Evolutionary conservation across 805 yeast species (phyloP), one percentile per base, ranked within the genome.

Genomic region (Priceomyces haplophilus): DNA sequence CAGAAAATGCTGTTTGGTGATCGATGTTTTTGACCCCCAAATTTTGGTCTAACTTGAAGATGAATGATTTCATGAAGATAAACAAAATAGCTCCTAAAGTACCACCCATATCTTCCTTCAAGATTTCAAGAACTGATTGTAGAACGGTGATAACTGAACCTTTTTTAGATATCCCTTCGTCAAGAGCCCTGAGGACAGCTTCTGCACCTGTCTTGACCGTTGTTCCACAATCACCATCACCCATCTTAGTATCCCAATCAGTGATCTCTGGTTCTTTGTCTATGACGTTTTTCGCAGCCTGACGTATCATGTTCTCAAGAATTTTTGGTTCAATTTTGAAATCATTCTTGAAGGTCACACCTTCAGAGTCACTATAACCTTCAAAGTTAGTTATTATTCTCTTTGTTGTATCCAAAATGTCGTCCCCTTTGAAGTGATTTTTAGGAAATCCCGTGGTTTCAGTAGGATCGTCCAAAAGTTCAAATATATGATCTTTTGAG

Each of bases 221-320:
- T 43, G 64, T 62, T 27, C 73, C 72, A 52, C 73, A 67, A 41
- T 67, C 73, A 11, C 73, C 73, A 46, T 67, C 73, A n/a, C 73
- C 72, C 64, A 65, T 62, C 44, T 61, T 57, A 18, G 73, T 67
- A 45, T 67, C 73, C 68, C 69, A 67, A 18, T 57, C 58, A 13
- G 73, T 67, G 40, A 67, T 51, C 15, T 61, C 63, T 2, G 69
- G 68, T 42, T 66, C 70, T 33, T 47, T 59, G 2, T 49, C 46
- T 38, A 65, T 60, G 6, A 66, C 51, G 15, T 59, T 62, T 15
- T 51, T 39, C 2, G 64, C 59, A 2, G 64, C 69, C 21, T 49
- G 51, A 11, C 43, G 48, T 15, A 62, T 45, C 4, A 59, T 45
- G 1, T 24, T 21, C 21, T 45, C 51, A 33, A 58, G 47, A 3